These are phyloP conservation scores for Colletotrichum orbiculare DNA, from an alignment of 2,329 filamentous ascomycete species.

Conservation along the genomic window DNA sequence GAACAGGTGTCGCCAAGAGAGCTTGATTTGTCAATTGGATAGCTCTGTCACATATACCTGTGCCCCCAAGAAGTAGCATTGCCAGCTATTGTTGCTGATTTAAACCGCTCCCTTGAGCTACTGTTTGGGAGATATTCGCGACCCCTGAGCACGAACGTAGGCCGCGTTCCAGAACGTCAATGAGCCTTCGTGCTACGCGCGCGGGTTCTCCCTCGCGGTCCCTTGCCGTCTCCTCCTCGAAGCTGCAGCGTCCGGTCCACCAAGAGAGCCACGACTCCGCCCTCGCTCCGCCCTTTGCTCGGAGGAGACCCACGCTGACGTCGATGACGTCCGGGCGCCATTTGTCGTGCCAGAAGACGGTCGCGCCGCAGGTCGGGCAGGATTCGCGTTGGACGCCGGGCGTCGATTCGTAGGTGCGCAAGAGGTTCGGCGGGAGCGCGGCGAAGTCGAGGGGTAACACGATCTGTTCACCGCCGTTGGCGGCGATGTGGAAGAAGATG, in stretches of 20 bases:
- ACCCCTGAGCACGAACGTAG: conserved; percentile 5
- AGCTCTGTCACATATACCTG: too few species aligned
- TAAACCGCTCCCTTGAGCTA: neutral
- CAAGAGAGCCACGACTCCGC: conserved; percentile 72
- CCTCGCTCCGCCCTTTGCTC: conserved; percentile 60
- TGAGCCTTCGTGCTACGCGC: conserved; percentile 42
- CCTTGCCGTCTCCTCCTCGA: conserved; percentile 61
- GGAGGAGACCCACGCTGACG: conserved; percentile 70
- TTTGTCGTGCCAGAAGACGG: conserved; percentile 70
- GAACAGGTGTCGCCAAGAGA: neutral
- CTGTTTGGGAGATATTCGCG: conserved; percentile 9
- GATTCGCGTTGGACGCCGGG: conserved; percentile 68
- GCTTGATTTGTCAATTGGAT: conserved; percentile 2
- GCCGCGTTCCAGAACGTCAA: conserved; percentile 44
- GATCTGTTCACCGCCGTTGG: neutral
- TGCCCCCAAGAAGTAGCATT: neutral
- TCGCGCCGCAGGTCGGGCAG: conserved; percentile 71
- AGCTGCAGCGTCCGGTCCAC: conserved; percentile 69
- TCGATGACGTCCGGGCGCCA: conserved; percentile 68
- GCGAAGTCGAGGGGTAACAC: conserved; percentile 48
- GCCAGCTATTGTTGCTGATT: conserved; percentile 4
- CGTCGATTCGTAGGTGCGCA: conserved; percentile 66
- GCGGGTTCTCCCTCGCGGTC: conserved; percentile 44
- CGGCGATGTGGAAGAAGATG: conserved; percentile 56
- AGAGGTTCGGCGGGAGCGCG: conserved; percentile 50